Percentiles rank a stretch among this genome's conserved stretches.
Evolutionary conservation across 805 yeast genomes (phyloP).

Genomic region (Saccharomycopsis guyanensis): DNA sequence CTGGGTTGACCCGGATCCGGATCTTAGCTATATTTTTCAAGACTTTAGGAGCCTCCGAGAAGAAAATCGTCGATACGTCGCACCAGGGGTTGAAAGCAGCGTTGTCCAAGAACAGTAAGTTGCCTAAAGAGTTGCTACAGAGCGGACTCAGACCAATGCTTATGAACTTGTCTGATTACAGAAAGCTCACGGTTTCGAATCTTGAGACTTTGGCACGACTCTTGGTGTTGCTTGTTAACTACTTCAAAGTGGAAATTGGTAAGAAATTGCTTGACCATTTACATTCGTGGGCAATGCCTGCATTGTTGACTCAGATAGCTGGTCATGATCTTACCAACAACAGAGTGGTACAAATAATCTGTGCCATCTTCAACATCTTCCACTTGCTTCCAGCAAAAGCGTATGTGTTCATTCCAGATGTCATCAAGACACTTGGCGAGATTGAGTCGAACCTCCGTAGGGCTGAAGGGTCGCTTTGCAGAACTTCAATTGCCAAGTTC

Average conservation of each 20-base stretch:
- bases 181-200: conserved; percentile 81
- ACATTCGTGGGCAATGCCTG: conserved; percentile 92
- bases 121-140: conserved; percentile 93
- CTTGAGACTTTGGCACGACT: conserved; percentile 85
- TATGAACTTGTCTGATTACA: conserved; percentile 91
- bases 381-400: conserved; percentile 91
- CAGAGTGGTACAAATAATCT: conserved; percentile 76
- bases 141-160: conserved; percentile 92
- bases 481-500: conserved; percentile 84
- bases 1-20: conserved; percentile 65
- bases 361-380: conserved; percentile 84
- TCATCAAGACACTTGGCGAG: conserved; percentile 65
- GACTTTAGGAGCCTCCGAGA: conserved; percentile 77
- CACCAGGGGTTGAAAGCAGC: conserved; percentile 81
- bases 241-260: conserved; percentile 96
- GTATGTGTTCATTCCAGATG: conserved; percentile 81
- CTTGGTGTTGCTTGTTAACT: conserved; percentile 78
- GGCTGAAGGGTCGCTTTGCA: conserved; percentile 79
- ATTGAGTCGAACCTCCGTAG: conserved; percentile 81
- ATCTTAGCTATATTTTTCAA: conserved; percentile 93
- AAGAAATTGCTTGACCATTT: conserved; percentile 85
- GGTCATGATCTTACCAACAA: conserved; percentile 75
- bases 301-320: conserved; percentile 64
- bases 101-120: conserved; percentile 72
- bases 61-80: conserved; percentile 88